Base-by-base conservation (phyloP, 495 filamentous ascomycete species). In the Aspergillus mulundensis region DNA sequence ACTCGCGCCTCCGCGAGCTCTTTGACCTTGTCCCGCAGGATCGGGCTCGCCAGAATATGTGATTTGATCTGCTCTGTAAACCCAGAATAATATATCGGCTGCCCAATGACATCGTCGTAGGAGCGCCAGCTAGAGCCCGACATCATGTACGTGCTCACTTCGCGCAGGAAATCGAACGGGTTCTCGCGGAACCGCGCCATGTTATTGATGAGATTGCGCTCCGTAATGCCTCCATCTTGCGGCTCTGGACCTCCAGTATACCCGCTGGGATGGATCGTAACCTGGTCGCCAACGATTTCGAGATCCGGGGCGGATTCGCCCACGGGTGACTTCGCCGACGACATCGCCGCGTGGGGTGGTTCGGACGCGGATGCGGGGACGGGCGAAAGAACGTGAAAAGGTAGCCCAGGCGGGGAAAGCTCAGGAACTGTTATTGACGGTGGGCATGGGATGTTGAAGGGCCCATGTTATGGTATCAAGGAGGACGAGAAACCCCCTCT, bases 101-200 rank as follows among this genome's bases (percentile, higher is more conserved):
- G 93, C 12, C 94, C 94, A 60, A 97, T 84, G 58, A 90, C 79
- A 51, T 88, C 77, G 68, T 97, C 90, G 76, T 98, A 98, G 57
- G 87, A 87, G 50, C 94, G 85, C 94, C 94, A 98, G 52, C 90
- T 91, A 3, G 87, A 87, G 50, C 94, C 94, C 5, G 87, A 90
- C 59, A 96, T 56, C 54, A 56, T 87, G 69, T 97, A 89, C 42
- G 95, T 76, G 52, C 86, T 89, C 56, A 97, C 86, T 76, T 98
- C 93, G 54, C 91, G 88, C 30, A 98, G 84, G 70, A 96, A 97
- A 54, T 90, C 87, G 65, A 86, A 70, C 15, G 83, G 86, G 39
- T 83, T 81, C 59, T 80, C 75, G 52, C 87, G 83, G 66, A 96
- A 96, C 12, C 89, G 84, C 28, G 86, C 87, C 82, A 91, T 90